Evolutionary conservation across 108 stramenopile genomes (phyloP).

Genomic region (Pseudonitzschia multiseries): DNA sequence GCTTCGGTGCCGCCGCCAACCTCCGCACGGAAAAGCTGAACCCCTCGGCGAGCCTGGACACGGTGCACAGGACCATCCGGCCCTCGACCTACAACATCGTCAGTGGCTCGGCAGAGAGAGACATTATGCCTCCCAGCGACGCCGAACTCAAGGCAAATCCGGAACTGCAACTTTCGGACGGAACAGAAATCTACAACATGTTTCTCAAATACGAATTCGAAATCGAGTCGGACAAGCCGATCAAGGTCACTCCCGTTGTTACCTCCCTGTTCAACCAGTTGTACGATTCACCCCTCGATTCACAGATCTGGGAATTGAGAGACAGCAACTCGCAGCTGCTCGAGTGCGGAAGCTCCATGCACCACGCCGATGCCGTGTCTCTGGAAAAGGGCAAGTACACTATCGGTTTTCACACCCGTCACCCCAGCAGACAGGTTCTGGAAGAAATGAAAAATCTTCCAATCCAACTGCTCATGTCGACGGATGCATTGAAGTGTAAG

Average conservation of each 20-base stretch:
- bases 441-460: conserved; percentile 44
- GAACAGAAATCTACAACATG: conserved; percentile 40
- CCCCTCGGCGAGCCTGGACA: conserved; percentile 31
- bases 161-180: conserved; percentile 7
- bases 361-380: conserved; percentile 32
- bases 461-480: conserved; percentile 22
- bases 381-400: conserved; percentile 39
- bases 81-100: conserved; percentile 26
- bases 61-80: conserved; percentile 33
- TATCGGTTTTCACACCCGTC: conserved; percentile 33
- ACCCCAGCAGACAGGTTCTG: conserved; percentile 36
- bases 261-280: conserved; percentile 38
- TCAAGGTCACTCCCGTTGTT: conserved; percentile 31
- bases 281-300: conserved; percentile 46
- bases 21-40: conserved; percentile 40
- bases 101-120: conserved; percentile 24
- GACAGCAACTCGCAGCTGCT: conserved; percentile 34
- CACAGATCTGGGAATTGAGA: conserved; percentile 39
- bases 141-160: conserved; percentile 25
- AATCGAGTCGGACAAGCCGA: conserved; percentile 27
- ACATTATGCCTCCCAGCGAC: conserved; percentile 41
- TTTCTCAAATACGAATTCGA: conserved; percentile 33
- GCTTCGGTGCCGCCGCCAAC: conserved; percentile 30
- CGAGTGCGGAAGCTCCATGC: conserved; percentile 38
- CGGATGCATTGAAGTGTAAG: conserved; percentile 24